Evolutionary conservation across 2,329 filamentous ascomycete species (phyloP), one percentile per base, ranked within the genome.

Genomic region (Ilyonectria robusta): DNA sequence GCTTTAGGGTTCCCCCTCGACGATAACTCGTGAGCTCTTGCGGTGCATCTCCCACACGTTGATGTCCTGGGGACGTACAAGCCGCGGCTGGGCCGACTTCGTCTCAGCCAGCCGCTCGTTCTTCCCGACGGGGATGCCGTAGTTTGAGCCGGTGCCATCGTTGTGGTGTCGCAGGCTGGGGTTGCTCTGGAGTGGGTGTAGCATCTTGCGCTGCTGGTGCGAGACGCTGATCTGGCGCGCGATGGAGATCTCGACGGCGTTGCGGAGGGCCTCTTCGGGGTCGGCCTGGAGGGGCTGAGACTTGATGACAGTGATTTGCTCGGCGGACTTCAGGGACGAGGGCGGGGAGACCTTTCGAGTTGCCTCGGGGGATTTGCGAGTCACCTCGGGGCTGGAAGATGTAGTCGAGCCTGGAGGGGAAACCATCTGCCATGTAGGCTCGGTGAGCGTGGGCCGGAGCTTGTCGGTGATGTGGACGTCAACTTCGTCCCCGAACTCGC

Each of bases 151-250:
- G 5, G n/a, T 71, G 23, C 67, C 63, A 44, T 77, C 68, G 3
- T 63, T 62, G 47, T 62, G 70, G 17, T 62, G 70, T 35, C 71
- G 69, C 55, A 76, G 68, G 65, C 72, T 75, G 29, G 63, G 74
- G 58, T 71, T 78, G 23, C 79, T 81, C 72, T 85, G 82, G 44
- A 89, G 78, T 13, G 88, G 88, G n/a, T 86, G 84, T 19, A 92
- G 80, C 68, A 91, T 80, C 74, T 87, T 85, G 19, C 87, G 83
- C 77, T 92, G 91, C 78, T 89, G 85, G 13, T 86, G 82, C 13
- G 89, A 91, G 29, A 92, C 82, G 70, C 88, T 91, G 70, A 93
- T 91, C 76, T 92, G 90, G 1, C 91, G 84, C 0, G 90, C 90
- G 71, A 93, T 92, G 2, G 89, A 92, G 51, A 91, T 84, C 77